Conservation (phyloP, 2,329 filamentous ascomycete genomes). For the Fusarium nelsonii region DNA sequence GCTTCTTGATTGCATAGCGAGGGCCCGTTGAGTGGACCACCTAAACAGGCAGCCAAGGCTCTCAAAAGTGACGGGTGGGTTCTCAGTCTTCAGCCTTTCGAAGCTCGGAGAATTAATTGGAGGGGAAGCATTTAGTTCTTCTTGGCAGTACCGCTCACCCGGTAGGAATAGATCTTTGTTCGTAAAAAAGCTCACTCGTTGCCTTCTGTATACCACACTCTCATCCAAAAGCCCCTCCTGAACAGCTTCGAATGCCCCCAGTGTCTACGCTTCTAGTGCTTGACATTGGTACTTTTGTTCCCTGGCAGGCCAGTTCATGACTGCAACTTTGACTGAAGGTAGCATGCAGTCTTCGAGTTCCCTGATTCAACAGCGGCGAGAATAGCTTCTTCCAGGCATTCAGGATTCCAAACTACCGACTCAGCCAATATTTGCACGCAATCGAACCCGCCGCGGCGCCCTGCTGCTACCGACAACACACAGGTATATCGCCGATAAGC, state of each 20-base stretch:
- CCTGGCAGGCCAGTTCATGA: too few species aligned
- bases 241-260: too few species aligned
- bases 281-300: neutral
- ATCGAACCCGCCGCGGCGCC: fast-evolving
- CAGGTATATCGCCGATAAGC: neutral
- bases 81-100: neutral
- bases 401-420: neutral
- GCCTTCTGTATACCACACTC: too few species aligned
- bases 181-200: too few species aligned
- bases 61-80: neutral
- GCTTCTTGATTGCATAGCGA: neutral
- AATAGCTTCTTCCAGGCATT: neutral
- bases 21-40: neutral
- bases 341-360: neutral
- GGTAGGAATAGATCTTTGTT: neutral
- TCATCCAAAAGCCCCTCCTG: too few species aligned
- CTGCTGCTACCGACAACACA: neutral
- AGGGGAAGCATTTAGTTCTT: neutral
- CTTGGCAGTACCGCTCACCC: neutral
- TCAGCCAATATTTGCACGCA: neutral
- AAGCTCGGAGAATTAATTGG: neutral
- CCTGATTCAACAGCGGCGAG: neutral
- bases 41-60: neutral
- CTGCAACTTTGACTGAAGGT: neutral
- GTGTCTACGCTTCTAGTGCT: too few species aligned